Conservation (phyloP, 176 grass and related monocot species). For the Triticum urartu region DNA sequence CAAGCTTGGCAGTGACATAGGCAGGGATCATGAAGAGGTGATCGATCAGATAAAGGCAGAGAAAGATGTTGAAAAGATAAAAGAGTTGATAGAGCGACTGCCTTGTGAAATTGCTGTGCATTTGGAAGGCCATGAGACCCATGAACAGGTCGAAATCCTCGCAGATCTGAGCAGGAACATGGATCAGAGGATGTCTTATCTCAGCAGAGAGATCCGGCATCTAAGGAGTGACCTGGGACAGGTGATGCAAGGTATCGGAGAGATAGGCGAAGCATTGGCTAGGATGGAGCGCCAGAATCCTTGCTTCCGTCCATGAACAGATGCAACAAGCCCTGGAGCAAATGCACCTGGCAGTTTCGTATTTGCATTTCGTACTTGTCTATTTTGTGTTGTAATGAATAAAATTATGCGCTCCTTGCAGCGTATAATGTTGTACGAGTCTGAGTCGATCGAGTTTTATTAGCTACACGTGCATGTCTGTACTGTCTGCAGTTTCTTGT, state of each 20-base stretch:
- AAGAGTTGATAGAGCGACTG: background rate
- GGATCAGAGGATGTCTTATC: no score
- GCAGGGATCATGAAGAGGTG: background rate
- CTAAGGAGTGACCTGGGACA: background rate
- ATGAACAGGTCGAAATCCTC: no score
- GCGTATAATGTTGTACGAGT: background rate
- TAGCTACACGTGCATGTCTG: no score
- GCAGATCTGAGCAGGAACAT: no score
- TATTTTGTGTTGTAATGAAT: background rate
- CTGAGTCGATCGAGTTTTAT: no score
- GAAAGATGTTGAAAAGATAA: background rate
- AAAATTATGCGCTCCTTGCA: background rate
- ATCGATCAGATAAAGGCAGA: background rate
- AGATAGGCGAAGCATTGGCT: background rate
- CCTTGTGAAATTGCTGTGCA: background rate
- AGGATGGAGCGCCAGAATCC: background rate
- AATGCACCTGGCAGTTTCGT: background rate
- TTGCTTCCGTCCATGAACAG: background rate
- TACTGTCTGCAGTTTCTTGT: background rate
- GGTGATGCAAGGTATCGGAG: background rate
- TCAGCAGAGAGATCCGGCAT: background rate
- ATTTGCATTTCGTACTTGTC: background rate
- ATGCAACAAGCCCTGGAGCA: background rate
- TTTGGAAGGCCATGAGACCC: no score
- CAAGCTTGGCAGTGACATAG: background rate